These are phyloP conservation scores for Leptographium wingfieldii DNA, from an alignment of 2,329 filamentous ascomycete genomes.

Conservation along the genomic window DNA sequence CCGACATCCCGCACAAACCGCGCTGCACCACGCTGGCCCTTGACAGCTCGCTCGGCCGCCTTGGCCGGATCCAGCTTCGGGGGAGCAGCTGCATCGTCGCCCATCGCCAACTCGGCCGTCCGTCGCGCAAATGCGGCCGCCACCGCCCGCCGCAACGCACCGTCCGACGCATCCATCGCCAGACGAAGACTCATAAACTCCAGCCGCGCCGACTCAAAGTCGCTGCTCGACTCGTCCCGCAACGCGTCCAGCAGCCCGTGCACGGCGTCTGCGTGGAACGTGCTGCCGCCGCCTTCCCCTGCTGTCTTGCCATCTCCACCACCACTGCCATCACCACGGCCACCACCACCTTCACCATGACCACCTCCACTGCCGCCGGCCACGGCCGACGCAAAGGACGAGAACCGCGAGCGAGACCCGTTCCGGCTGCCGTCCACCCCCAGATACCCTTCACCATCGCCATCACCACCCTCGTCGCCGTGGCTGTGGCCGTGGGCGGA, in stretches of 20 bases:
- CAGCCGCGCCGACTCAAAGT: constrained; percentile 72
- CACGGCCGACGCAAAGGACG: constrained; percentile 63
- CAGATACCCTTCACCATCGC: neutral
- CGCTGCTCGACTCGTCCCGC: constrained; percentile 55
- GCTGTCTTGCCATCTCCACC: constrained; percentile 12
- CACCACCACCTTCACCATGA: neutral
- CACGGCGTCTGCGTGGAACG: constrained; percentile 81
- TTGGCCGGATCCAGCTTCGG: constrained; percentile 46
- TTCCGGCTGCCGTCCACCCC: constrained; percentile 31
- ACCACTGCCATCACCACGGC: neutral
- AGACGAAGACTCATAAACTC: constrained; percentile 92
- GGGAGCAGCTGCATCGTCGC: constrained; percentile 28
- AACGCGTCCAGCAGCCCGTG: constrained; percentile 78
- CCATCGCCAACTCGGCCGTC: constrained; percentile 53
- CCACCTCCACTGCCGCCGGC: neutral
- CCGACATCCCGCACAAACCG: constrained; percentile 28
- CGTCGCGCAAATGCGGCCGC: constrained; percentile 75
- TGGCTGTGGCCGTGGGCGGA: neutral
- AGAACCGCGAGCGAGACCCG: constrained; percentile 53
- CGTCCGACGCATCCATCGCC: constrained; percentile 78
- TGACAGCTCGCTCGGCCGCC: constrained; percentile 51
- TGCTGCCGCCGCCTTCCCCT: constrained; percentile 19
- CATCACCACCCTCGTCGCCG: neutral
- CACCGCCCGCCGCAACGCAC: constrained; percentile 76
- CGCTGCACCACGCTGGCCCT: constrained; percentile 37